Conservation (phyloP, 306 rosid species). For the Prosopis cineraria region DNA sequence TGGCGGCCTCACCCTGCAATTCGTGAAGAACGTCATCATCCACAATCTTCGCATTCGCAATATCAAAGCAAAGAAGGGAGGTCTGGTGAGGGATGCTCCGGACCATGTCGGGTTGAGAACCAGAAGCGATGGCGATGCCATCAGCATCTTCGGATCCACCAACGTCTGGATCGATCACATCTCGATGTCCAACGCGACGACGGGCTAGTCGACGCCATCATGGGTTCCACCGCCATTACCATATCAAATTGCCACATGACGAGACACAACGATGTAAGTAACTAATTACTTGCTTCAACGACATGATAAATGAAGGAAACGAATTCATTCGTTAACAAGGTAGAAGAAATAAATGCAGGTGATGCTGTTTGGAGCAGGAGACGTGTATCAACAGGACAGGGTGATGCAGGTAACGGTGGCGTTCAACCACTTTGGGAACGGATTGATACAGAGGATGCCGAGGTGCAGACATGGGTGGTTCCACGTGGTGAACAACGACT, state of each 20-base stretch:
- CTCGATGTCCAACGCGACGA: constrained; percentile 56
- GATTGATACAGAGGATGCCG: too few relatives aligned
- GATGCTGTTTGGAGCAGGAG: constrained; percentile 67
- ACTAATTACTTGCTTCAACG: too few relatives aligned
- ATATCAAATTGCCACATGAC: constrained; percentile 67
- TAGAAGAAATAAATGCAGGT: constrained; percentile 49
- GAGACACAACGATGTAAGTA: constrained; percentile 56
- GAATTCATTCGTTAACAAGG: too few relatives aligned
- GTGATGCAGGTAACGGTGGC: constrained; percentile 71
- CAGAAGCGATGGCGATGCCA: constrained; percentile 58
- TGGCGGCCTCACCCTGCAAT: constrained; percentile 55
- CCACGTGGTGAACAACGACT: constrained; percentile 82
- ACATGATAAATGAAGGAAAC: too few relatives aligned
- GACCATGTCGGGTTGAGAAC: constrained; percentile 49
- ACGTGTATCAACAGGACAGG: constrained; percentile 38
- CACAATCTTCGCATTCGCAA: constrained; percentile 49
- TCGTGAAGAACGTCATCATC: constrained; percentile 52
- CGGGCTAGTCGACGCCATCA: constrained; percentile 61
- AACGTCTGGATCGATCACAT: constrained; percentile 69
- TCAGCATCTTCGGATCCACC: constrained; percentile 49
- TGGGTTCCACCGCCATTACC: constrained; percentile 63
- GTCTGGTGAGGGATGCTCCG: constrained; percentile 46
- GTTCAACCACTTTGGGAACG: constrained; percentile 68
- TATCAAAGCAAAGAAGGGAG: constrained; percentile 29
- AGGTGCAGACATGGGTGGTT: constrained; percentile 67